Percentiles rank a stretch among this genome's conserved stretches.
phyloP scores from a whole-genome alignment of 768 basidiomycete species.

The Flagelloscypha sp. region DNA sequence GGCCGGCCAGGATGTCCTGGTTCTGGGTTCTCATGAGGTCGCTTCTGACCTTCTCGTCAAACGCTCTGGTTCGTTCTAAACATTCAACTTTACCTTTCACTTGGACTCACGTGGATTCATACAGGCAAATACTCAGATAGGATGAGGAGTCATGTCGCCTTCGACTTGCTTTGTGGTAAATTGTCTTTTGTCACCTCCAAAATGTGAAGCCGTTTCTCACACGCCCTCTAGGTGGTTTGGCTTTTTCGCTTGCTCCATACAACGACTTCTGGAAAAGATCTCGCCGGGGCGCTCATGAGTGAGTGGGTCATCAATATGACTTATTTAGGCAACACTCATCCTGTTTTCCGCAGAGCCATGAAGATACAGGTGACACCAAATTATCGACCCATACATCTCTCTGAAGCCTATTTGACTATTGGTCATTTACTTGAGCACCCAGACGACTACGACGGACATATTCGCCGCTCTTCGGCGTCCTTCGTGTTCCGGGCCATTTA shows the following conservation, averaged over 20 bases:
- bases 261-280: slow-evolving; percentile 11
- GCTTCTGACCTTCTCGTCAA: slow-evolving; percentile 29
- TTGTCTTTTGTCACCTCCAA: slow-evolving; percentile 10
- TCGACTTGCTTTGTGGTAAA: slow-evolving; percentile 20
- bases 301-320: too few relatives aligned
- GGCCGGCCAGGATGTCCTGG: slow-evolving; percentile 25
- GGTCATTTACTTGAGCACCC: slow-evolving; percentile 4
- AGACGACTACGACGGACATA: slow-evolving; percentile 6
- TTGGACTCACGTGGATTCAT: too few relatives aligned
- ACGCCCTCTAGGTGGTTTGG: too few relatives aligned
- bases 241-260: slow-evolving; percentile 11
- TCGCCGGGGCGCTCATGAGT: slow-evolving; percentile 12
- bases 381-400: slow-evolving; percentile 9
- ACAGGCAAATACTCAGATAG: slow-evolving; percentile 18
- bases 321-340: background rate
- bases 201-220: too few relatives aligned
- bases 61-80: slow-evolving; percentile 15
- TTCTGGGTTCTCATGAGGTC: slow-evolving; percentile 18
- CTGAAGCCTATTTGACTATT: slow-evolving; percentile 7
- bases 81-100: too few relatives aligned
- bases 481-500: slow-evolving; percentile 12
- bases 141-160: slow-evolving; percentile 17
- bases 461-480: slow-evolving; percentile 7
- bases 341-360: slow-evolving; percentile 6
- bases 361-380: slow-evolving; percentile 7